phyloP scores from a whole-genome alignment of 208 protist species.

The Wallacemonas collosoma region DNA sequence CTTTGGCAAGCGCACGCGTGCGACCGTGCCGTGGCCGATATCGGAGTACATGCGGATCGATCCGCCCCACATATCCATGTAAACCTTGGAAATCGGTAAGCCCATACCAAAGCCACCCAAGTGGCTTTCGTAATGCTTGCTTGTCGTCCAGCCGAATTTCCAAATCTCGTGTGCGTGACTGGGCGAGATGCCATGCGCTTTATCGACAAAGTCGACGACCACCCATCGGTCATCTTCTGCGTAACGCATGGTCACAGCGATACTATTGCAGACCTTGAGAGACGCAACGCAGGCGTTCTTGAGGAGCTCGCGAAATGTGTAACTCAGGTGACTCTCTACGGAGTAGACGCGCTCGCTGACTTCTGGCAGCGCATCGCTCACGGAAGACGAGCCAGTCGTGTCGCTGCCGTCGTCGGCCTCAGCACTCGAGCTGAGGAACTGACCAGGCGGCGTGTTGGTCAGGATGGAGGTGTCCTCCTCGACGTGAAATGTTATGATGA shows the following conservation, averaged over 20 bases:
- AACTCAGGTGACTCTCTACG: constrained; percentile 72
- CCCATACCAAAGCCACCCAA: constrained; percentile 85
- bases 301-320: constrained; percentile 80
- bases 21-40: constrained; percentile 49
- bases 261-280: constrained; percentile 21
- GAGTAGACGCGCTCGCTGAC: constrained; percentile 42
- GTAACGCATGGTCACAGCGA: constrained; percentile 51
- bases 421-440: constrained; percentile 52
- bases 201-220: constrained; percentile 77
- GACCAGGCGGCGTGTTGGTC: constrained; percentile 25
- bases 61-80: constrained; percentile 85
- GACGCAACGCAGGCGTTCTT: constrained; percentile 88
- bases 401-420: constrained; percentile 6
- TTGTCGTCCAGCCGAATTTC: constrained; percentile 90
- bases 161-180: constrained; percentile 60
- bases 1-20: constrained; percentile 84
- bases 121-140: constrained; percentile 53
- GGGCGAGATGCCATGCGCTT: constrained; percentile 58
- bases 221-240: constrained; percentile 57
- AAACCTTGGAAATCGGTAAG: constrained; percentile 82
- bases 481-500: constrained; percentile 48
- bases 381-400: background rate
- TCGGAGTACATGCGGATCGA: constrained; percentile 72
- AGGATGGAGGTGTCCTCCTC: constrained; percentile 62
- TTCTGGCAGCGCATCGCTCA: background rate